A percentile compares a stretch with the other conserved stretches of the same genome.
phyloP scores from a whole-genome alignment of 2,329 filamentous ascomycete species.

The Microcyclosporella mali region DNA sequence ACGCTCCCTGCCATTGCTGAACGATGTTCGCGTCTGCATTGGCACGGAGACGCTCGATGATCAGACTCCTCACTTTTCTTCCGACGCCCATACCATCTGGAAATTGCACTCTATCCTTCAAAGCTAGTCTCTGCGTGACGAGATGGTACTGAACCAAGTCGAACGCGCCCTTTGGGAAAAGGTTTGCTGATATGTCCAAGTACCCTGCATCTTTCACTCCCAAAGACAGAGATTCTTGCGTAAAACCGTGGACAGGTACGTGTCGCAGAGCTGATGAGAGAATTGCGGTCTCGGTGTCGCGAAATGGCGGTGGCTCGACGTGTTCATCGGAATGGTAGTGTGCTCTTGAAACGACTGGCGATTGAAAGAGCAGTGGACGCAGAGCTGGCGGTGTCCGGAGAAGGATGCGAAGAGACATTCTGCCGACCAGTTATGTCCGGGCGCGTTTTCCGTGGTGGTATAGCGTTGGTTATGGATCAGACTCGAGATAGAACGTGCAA shows the following conservation, averaged over 20 bases:
- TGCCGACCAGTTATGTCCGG: too few relatives aligned
- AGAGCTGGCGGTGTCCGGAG: conserved; percentile 22
- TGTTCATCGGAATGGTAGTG: conserved; percentile 71
- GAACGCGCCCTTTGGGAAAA: conserved; percentile 74
- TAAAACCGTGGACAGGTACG: conserved; percentile 79
- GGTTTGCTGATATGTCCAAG: conserved; percentile 74
- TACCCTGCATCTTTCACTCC: conserved; percentile 82
- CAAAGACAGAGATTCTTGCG: conserved; percentile 61
- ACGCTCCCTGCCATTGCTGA: conserved; percentile 79
- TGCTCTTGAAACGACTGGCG: conserved; percentile 10
- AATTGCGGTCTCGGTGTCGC: conserved; percentile 64
- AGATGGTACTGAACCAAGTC: conserved; percentile 76
- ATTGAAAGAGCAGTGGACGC: conserved; percentile 23
- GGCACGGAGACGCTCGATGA: conserved; percentile 69
- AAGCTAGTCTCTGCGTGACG: conserved; percentile 55
- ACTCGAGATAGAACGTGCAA: too few relatives aligned
- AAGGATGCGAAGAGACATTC: conserved; percentile 22
- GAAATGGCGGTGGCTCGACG: conserved; percentile 57
- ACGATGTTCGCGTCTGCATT: conserved; percentile 61
- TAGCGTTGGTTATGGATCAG: too few relatives aligned
- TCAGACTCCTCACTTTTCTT: conserved; percentile 62
- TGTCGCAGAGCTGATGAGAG: conserved; percentile 74
- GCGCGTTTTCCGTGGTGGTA: too few relatives aligned
- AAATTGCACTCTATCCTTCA: conserved; percentile 48
- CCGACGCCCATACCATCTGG: conserved; percentile 44